Evolutionary conservation across 228 moss, liverwort and hornwort genomes (phyloP).

Genomic region (Sphagnum magellanicum): DNA sequence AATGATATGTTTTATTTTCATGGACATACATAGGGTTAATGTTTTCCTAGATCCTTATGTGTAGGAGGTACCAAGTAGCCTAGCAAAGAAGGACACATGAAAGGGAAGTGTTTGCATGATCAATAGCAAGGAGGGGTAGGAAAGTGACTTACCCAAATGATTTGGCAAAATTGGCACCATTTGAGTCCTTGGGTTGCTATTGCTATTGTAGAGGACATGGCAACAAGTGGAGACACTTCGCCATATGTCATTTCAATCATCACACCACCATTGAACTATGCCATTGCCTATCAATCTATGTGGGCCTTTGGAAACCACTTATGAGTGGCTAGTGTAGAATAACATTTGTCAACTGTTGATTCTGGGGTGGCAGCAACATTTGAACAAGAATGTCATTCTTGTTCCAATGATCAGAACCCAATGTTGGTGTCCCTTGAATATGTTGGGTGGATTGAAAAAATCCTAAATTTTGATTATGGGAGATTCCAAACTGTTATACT

Average conservation of each 20-base stretch:
- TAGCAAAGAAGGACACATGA: too few relatives aligned
- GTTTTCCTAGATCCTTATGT: too few relatives aligned
- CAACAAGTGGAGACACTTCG: background rate
- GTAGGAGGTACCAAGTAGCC: too few relatives aligned
- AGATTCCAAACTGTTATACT: background rate
- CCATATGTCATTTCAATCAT: background rate
- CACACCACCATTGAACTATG: background rate
- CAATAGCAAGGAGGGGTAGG: too few relatives aligned
- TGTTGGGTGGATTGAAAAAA: background rate
- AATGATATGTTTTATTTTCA: too few relatives aligned
- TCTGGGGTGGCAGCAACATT: background rate
- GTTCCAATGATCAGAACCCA: background rate
- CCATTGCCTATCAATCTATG: background rate
- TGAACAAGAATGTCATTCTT: background rate
- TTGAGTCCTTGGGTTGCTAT: too few relatives aligned
- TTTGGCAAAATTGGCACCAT: too few relatives aligned
- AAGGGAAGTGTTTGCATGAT: too few relatives aligned
- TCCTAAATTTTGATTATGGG: background rate
- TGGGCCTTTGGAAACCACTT: background rate
- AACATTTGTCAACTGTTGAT: background rate
- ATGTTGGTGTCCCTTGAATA: background rate
- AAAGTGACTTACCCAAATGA: too few relatives aligned
- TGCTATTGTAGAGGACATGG: background rate
- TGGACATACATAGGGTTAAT: too few relatives aligned
- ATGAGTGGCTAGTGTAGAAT: background rate